Evolutionary conservation across 805 yeast genomes (phyloP), one percentile per base, ranked within the genome.

Genomic region (Yarrowia sp.): DNA sequence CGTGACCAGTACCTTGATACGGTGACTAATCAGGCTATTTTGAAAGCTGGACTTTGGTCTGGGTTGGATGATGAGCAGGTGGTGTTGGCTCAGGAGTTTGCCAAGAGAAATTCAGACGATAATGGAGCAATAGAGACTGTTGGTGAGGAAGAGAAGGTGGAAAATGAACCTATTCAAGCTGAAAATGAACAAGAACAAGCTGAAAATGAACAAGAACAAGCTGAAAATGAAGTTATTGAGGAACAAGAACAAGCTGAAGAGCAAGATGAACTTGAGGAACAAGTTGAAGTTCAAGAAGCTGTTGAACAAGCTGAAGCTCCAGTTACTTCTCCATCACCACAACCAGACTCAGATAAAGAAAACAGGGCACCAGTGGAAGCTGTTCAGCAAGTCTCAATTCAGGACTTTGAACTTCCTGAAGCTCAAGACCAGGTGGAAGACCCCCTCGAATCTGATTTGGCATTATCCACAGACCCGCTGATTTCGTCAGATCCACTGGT

Each of bases 1-100:
- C 15, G 64, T 17, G 64, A 58, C 35, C 51, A 58, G 17, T 58
- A 58, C n/a, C 64, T 58, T 1, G 64, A 58, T 14, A 58, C 64
- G 1, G 64, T 58, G 14, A 32, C 64, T 3, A 39, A 31, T 10
- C 61, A 55, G 61, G 61, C 61, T 4, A 41, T 55, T 13, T 4
- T 55, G 1, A 41, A 41, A 18, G 61, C 61, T 2, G 61, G 61
- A 0, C 2, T 55, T 15, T 55, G 61, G 61, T 55, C 61, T 11
- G 61, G 47, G 2, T 38, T 55, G 45, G 61, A 55, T 7, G 61
- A 55, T 13, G 61, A 55, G 47, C 61, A 55, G 38, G 45, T 55
- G 15, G 31, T 28, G 2, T 15, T 39, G 2, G 61, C 61, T 10
- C 38, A 38, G 1, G 47, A 55, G 61, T 55, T 39, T 28, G 42